Evolutionary conservation across 2,329 filamentous ascomycete species (phyloP).

Genomic region (Fusarium phyllophilum): DNA sequence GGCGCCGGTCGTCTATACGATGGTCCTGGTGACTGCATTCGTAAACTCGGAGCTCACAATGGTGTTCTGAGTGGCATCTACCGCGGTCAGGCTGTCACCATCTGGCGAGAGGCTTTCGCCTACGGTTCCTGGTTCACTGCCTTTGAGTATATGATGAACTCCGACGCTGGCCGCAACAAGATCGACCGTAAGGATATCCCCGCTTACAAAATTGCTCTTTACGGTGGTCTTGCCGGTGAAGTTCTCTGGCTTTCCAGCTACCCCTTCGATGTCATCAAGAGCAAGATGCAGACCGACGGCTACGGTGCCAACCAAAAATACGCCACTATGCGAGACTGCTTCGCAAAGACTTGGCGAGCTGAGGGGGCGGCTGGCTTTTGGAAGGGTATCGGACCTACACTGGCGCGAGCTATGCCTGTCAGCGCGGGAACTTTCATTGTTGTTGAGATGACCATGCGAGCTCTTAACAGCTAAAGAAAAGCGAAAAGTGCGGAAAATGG

Average conservation of each 20-base stretch:
- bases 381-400: conserved; percentile 90
- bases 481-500: not conserved
- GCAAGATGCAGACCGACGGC: conserved; percentile 98
- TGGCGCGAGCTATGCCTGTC: conserved; percentile 96
- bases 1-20: conserved; percentile 79
- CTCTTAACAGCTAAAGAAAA: conserved; percentile 57
- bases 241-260: conserved; percentile 93
- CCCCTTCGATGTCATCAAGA: conserved; percentile 97
- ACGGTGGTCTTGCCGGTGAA: conserved; percentile 94
- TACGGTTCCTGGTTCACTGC: conserved; percentile 96
- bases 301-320: conserved; percentile 79
- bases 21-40: conserved; percentile 90
- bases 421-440: conserved; percentile 98
- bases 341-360: conserved; percentile 79
- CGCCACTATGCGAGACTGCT: conserved; percentile 87
- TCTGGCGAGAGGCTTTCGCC: conserved; percentile 89
- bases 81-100: conserved; percentile 86
- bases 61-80: conserved; percentile 80
- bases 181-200: conserved; percentile 81
- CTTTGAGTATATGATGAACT: conserved; percentile 97
- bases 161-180: conserved; percentile 81
- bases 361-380: conserved; percentile 90
- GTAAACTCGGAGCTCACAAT: conserved; percentile 75
- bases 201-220: conserved; percentile 86
- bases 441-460: conserved; percentile 73